phyloP scores from a whole-genome alignment of 148 eudicot species.

The Chenopodium formosanum region DNA sequence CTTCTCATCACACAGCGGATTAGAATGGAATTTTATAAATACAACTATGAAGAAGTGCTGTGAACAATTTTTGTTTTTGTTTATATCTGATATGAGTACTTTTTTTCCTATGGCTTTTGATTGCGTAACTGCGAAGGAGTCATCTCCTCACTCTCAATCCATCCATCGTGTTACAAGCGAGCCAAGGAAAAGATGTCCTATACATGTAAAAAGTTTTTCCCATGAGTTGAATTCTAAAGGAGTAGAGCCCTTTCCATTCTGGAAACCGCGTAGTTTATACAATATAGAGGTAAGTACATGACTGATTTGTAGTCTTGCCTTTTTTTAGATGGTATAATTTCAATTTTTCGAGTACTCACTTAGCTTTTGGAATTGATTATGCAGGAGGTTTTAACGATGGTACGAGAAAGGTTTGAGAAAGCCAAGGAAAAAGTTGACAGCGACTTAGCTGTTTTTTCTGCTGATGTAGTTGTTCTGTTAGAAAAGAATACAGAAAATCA shows the following conservation, averaged over 20 bases:
- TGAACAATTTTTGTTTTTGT: neutral
- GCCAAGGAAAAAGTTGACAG: conserved; percentile 99
- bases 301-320: neutral
- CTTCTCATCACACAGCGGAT: neutral
- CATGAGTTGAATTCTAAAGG: conserved; percentile 98
- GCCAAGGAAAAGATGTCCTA: conserved; percentile 82
- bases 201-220: conserved; percentile 92
- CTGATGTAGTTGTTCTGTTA: conserved; percentile 81
- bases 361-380: conserved; percentile 9
- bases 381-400: conserved; percentile 91
- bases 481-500: conserved; percentile 90
- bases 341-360: conserved; percentile 4
- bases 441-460: conserved; percentile 90
- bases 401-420: conserved; percentile 87
- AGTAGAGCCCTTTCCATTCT: conserved; percentile 87
- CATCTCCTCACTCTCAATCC: conserved; percentile 98
- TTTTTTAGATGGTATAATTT: conserved; percentile 1
- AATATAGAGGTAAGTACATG: conserved; percentile 65
- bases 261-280: conserved; percentile 94
- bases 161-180: conserved; percentile 94
- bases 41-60: neutral
- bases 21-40: too few relatives aligned
- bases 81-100: neutral
- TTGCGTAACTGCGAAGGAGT: conserved; percentile 95
- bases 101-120: conserved; percentile 45